phyloP scores from a whole-genome alignment of 129 eudicot genomes.

The Sambucus nigra region DNA sequence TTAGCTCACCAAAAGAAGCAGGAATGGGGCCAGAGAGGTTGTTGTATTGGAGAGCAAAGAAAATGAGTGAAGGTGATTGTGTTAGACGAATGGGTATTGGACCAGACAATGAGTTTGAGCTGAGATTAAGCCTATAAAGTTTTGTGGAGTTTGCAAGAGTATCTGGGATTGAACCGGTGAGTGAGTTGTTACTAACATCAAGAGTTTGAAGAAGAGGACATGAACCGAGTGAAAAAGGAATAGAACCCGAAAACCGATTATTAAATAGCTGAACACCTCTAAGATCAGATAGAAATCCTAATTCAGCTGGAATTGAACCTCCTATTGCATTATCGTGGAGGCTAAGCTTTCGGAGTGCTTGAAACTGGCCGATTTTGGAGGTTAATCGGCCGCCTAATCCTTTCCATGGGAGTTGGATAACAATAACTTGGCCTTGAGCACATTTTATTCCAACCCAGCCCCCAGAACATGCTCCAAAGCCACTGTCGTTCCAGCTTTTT shows the following conservation, averaged over 20 bases:
- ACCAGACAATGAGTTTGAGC: slow-evolving; percentile 58
- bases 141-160: slow-evolving; percentile 46
- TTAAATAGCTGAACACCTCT: slow-evolving; percentile 73
- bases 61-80: slow-evolving; percentile 41
- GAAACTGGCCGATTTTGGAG: slow-evolving; percentile 60
- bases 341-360: slow-evolving; percentile 77
- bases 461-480: slow-evolving; percentile 89
- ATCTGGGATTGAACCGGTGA: slow-evolving; percentile 56
- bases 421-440: slow-evolving; percentile 88
- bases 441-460: slow-evolving; percentile 86
- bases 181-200: slow-evolving; percentile 62
- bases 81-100: slow-evolving; percentile 46
- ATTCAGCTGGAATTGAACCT: slow-evolving; percentile 58
- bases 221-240: slow-evolving; percentile 64
- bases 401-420: slow-evolving; percentile 87
- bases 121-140: slow-evolving; percentile 57
- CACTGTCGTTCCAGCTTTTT: slow-evolving; percentile 77
- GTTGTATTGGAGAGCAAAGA: slow-evolving; percentile 50
- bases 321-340: slow-evolving; percentile 64
- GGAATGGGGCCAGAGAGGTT: slow-evolving; percentile 66
- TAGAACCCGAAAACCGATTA: slow-evolving; percentile 61
- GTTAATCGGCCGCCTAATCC: slow-evolving; percentile 66
- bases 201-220: slow-evolving; percentile 70
- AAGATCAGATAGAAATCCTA: slow-evolving; percentile 62
- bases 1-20: slow-evolving; percentile 29